Evolutionary conservation across 208 protist species (phyloP).

Genomic region (Crithidia expoeki): DNA sequence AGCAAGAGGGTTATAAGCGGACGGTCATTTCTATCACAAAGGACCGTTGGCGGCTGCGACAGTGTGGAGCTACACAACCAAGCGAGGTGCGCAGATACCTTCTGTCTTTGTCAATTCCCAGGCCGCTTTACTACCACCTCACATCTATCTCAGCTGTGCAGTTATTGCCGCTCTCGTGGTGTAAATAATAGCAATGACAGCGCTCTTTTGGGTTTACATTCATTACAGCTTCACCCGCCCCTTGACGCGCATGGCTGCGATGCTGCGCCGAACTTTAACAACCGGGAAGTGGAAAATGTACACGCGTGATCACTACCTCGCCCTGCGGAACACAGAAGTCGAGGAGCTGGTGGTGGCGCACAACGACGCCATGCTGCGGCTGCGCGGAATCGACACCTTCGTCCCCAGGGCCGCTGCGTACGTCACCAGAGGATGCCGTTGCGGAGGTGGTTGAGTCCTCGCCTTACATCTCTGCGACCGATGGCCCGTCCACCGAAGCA

Average conservation of each 20-base stretch:
- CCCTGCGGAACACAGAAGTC: conserved; percentile 15
- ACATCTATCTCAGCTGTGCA: not conserved
- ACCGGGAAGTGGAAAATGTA: not conserved
- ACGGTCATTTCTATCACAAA: not conserved
- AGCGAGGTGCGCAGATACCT: not conserved
- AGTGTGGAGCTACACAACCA: not conserved
- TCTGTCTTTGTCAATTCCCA: conserved; percentile 1
- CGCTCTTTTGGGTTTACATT: not conserved
- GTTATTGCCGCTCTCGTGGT: not conserved
- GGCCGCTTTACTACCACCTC: not conserved
- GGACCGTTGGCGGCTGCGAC: not conserved
- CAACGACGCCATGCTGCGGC: conserved; percentile 21
- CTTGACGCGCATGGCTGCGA: not conserved
- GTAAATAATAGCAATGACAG: not conserved
- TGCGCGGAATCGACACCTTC: conserved; percentile 28
- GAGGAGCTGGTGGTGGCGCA: conserved; percentile 13
- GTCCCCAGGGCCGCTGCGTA: conserved; percentile 6
- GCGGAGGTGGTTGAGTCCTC: not conserved
- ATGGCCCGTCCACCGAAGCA: not conserved
- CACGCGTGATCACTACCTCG: too few species aligned
- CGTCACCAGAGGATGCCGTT: not conserved
- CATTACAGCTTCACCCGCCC: not conserved
- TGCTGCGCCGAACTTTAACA: not conserved
- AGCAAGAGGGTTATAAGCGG: conserved; percentile 1
- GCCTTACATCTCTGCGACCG: not conserved